A percentile compares a stretch with the other conserved stretches of the same genome.
These are phyloP conservation scores for Gossypium aridum DNA, from an alignment of 441 rosid species.

Conservation along the genomic window DNA sequence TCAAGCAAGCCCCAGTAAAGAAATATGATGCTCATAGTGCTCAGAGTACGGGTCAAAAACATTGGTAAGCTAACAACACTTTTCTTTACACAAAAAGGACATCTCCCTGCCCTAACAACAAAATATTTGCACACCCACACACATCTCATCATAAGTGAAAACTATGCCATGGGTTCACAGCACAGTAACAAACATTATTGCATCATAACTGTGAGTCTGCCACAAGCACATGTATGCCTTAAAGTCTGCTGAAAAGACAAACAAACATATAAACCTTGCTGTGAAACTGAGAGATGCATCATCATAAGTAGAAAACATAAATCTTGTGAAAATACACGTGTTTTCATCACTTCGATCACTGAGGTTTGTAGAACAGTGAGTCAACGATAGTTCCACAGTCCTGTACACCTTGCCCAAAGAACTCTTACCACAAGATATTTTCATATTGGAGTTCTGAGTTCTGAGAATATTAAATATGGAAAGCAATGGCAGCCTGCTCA, in stretches of 20 bases:
- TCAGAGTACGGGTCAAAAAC: neutral
- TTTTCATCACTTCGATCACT: constrained; percentile 13
- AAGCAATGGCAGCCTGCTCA: neutral
- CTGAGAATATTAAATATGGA: constrained; percentile 2
- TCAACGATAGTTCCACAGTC: neutral
- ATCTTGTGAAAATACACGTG: neutral
- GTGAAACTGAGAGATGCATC: constrained; percentile 7
- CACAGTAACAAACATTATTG: neutral
- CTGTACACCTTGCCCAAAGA: neutral
- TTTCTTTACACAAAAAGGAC: neutral
- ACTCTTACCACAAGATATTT: neutral
- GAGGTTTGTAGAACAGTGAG: neutral
- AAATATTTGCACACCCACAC: neutral
- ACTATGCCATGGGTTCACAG: neutral
- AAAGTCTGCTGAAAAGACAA: neutral
- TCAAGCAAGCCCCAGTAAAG: neutral
- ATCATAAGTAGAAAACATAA: constrained; percentile 8
- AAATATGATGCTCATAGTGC: neutral
- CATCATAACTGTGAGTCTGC: neutral
- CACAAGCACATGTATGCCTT: neutral
- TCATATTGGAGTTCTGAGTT: neutral
- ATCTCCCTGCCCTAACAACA: constrained; percentile 1
- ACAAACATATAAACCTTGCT: neutral
- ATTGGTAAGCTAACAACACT: neutral
- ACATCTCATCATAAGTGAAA: neutral